Evolutionary conservation across 495 filamentous ascomycete species (phyloP).

Genomic region (Podospora comata): DNA sequence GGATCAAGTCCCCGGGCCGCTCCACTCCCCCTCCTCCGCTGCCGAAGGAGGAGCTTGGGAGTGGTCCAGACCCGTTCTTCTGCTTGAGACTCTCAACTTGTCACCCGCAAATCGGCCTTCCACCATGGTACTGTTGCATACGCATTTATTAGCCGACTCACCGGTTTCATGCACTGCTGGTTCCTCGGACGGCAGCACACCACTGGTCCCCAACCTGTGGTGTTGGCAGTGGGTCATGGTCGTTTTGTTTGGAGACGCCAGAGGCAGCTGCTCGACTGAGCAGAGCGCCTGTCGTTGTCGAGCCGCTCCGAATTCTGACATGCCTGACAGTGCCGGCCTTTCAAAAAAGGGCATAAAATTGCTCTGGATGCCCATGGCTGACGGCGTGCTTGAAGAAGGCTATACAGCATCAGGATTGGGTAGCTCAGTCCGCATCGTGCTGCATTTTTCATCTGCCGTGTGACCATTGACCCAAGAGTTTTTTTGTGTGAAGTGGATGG

Average conservation of each 20-base stretch:
- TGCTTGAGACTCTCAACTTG: conserved; percentile 14
- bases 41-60: conserved; percentile 19
- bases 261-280: not conserved
- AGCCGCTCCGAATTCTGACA: not conserved
- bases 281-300: not conserved
- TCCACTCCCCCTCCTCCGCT: conserved; percentile 16
- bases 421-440: not conserved
- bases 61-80: conserved; percentile 9
- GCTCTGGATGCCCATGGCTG: not conserved
- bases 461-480: conserved; percentile 8
- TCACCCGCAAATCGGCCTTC: conserved; percentile 4
- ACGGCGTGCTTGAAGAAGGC: not conserved
- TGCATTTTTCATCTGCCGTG: conserved; percentile 14
- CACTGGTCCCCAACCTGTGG: not conserved
- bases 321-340: not conserved
- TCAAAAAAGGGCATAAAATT: conserved; percentile 20
- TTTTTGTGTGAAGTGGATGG: not conserved
- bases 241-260: not conserved
- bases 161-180: conserved; percentile 25
- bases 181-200: conserved; percentile 18
- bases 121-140: conserved; percentile 26
- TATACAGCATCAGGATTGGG: conserved; percentile 16
- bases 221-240: not conserved
- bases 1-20: conserved; percentile 28
- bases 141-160: conserved; percentile 25